Conservation (phyloP, 1,284 basidiomycete species). For the Rhodotorula sp. region DNA sequence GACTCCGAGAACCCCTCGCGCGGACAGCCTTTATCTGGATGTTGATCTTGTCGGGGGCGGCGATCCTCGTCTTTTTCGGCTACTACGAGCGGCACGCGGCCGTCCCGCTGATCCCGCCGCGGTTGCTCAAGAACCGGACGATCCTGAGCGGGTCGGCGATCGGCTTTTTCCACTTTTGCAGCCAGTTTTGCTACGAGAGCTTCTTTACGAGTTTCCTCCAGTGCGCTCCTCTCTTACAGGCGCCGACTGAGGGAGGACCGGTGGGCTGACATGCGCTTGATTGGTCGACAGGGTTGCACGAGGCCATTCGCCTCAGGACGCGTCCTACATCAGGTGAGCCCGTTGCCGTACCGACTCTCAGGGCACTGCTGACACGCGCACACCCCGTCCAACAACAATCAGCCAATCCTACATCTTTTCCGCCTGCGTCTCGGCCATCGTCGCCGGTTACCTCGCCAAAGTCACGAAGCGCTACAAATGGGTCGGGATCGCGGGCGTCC, state of each 20-base stretch:
- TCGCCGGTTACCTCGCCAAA: conserved; percentile 43
- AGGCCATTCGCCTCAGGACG: conserved; percentile 43
- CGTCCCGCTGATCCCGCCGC: conserved; percentile 43
- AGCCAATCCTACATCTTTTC: conserved; percentile 46
- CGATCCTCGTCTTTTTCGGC: conserved; percentile 41
- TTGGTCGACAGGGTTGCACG: conserved; percentile 42
- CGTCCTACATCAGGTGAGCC: conserved; percentile 43
- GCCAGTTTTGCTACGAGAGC: conserved; percentile 42
- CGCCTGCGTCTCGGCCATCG: conserved; percentile 43
- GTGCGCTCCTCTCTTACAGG: conserved; percentile 11
- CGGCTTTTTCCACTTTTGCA: conserved; percentile 46
- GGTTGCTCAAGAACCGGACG: conserved; percentile 43
- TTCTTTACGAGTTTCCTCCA: conserved; percentile 46
- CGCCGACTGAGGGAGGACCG: background rate
- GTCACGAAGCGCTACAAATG: conserved; percentile 44
- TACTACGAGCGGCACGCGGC: conserved; percentile 42
- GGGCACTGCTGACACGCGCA: too few relatives aligned
- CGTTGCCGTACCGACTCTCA: too few relatives aligned
- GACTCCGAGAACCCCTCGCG: background rate
- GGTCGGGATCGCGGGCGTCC: conserved; percentile 44
- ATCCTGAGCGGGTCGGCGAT: conserved; percentile 42
- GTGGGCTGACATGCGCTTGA: background rate
- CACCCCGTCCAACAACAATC: background rate
- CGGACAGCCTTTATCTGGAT: conserved; percentile 32
- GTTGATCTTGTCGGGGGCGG: conserved; percentile 35